Evolutionary conservation across 164 flowering plant species (phyloP), one percentile per base, ranked within the genome.

Genomic region (Macadamia tetraphylla): DNA sequence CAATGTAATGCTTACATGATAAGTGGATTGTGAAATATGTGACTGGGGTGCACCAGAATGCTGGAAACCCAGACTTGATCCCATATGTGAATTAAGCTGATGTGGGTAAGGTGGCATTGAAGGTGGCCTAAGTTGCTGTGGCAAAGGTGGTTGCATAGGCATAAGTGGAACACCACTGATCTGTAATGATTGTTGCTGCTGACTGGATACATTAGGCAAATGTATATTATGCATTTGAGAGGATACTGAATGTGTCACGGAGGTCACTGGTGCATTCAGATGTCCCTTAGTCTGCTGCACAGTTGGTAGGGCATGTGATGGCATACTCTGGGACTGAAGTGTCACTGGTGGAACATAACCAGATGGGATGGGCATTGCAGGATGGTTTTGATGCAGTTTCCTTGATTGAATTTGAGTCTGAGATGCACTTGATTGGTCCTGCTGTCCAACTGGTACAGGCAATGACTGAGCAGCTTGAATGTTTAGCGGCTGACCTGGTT

Each of bases 111-210:
- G 66, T 60, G 83, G 84, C 79, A 82, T 65, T 32, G 84, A 69
- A 71, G 82, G 78, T 46, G 83, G 88, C 73, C 98, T 84, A 9
- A 83, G 81, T 68, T 85, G 94, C 60, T 77, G 79, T 42, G 91
- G 92, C 71, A 90, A 65, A 60, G 91, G 91, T 43, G 88, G 92
- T 74, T 88, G 96, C 58, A 82, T 70, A 0, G 86, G 82, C 79
- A 82, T 58, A 75, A 82, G 91, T 13, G 73, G 82, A 53, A 67
- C 57, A 63, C 84, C 84, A 70, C 73, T 49, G 56, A 85, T 60
- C 67, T 80, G 88, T 65, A 84, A 67, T 70, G 88, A 78, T 63
- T 85, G 96, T 64, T 84, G 95, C 71, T 78, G 66, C 76, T 83
- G 92, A 62, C 76, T 74, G 52, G 92, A 78, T 46, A 74, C 67